Percentiles rank a stretch among this genome's conserved stretches.
phyloP scores from a whole-genome alignment of 2,329 filamentous ascomycete genomes.

The Penicillium paneum region DNA sequence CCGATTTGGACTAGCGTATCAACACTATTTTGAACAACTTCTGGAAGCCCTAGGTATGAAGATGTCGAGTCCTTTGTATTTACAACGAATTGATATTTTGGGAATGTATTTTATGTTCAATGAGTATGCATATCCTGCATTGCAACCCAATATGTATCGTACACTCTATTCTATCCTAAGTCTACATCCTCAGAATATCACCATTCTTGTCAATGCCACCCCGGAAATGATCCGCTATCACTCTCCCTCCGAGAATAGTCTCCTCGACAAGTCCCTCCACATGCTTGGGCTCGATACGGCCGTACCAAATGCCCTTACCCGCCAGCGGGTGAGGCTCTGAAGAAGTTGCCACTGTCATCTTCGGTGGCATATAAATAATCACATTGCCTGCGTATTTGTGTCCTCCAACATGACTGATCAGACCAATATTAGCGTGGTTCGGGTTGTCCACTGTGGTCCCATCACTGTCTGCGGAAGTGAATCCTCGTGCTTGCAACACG shows the following conservation, averaged over 20 bases:
- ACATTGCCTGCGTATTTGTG: constrained; percentile 96
- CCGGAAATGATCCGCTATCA: constrained; percentile 76
- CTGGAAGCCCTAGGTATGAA: not conserved
- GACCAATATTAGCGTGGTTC: constrained; percentile 39
- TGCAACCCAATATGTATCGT: not conserved
- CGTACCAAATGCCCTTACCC: constrained; percentile 71
- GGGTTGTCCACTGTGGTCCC: constrained; percentile 27
- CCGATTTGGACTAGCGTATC: constrained; percentile 22
- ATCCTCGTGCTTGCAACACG: constrained; percentile 32
- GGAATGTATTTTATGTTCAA: not conserved
- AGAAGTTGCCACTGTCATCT: constrained; percentile 25
- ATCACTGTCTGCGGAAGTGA: constrained; percentile 20
- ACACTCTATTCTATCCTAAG: not conserved
- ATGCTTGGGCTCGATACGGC: constrained; percentile 75
- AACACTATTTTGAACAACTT: not conserved
- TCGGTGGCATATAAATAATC: constrained; percentile 67
- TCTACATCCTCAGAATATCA: constrained; percentile 62
- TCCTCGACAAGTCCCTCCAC: constrained; percentile 85
- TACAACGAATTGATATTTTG: not conserved
- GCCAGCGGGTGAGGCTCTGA: constrained; percentile 35
- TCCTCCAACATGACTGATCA: constrained; percentile 81
- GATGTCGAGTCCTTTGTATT: not conserved
- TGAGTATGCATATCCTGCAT: not conserved
- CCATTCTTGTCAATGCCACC: constrained; percentile 78
- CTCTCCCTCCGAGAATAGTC: constrained; percentile 82